Percentiles rank a stretch among this genome's conserved stretches.
Evolutionary conservation across 345 rosid species (phyloP).

Genomic region (Pistacia vera): DNA sequence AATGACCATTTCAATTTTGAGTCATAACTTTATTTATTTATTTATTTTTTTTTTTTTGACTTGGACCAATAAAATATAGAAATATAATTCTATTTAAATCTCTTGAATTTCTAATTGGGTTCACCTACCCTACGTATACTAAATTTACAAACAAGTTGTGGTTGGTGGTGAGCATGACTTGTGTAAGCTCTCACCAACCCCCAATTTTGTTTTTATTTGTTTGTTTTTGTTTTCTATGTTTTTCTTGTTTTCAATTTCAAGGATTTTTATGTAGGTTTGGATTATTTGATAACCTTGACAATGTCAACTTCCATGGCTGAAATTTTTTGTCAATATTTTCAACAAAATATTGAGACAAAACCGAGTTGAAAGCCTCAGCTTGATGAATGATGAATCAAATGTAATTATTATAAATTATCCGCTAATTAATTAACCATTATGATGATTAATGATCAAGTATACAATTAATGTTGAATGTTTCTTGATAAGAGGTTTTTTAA

Average conservation of each 20-base stretch:
- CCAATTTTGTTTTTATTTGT: neutral
- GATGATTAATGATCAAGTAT: no score
- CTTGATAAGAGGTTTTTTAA: no score
- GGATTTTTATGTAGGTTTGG: neutral
- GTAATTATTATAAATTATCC: no score
- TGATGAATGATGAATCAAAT: no score
- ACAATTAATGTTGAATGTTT: no score
- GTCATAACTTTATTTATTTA: neutral
- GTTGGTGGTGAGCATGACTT: constrained; percentile 32
- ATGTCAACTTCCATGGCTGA: neutral
- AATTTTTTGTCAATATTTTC: neutral
- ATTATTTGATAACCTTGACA: neutral
- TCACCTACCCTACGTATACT: constrained; percentile 25
- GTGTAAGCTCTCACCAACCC: constrained; percentile 15
- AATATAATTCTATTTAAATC: neutral
- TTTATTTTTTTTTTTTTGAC: neutral
- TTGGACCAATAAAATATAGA: neutral
- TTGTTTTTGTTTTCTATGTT: neutral
- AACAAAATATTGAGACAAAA: neutral
- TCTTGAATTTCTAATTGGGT: neutral
- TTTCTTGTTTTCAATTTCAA: neutral
- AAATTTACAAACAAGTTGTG: neutral
- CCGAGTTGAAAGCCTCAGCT: neutral
- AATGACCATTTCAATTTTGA: neutral
- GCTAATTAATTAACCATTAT: no score